phyloP scores from a whole-genome alignment of 164 flowering plant species.

The Aristolochia fimbriata region DNA sequence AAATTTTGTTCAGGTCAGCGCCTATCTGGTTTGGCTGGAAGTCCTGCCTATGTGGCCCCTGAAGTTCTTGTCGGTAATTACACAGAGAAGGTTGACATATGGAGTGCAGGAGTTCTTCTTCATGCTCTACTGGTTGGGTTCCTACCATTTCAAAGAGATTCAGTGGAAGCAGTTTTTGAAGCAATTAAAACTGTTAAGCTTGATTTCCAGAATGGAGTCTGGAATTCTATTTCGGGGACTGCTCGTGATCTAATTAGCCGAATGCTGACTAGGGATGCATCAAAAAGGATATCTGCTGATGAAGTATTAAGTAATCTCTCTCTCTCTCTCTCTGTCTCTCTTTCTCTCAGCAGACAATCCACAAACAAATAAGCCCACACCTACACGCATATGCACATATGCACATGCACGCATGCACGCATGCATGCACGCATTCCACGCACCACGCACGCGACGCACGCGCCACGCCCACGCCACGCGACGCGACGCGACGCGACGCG shows the following conservation, averaged over 20 bases:
- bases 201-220: constrained; percentile 58
- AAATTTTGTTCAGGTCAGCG: constrained; percentile 55
- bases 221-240: constrained; percentile 79
- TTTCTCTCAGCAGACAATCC: neutral
- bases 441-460: too few species aligned
- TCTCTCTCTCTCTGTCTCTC: neutral
- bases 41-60: constrained; percentile 97
- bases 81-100: constrained; percentile 86
- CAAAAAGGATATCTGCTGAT: constrained; percentile 74
- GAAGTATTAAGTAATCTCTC: constrained; percentile 72
- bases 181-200: constrained; percentile 70
- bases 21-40: constrained; percentile 84
- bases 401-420: too few species aligned
- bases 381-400: too few species aligned
- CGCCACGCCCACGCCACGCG: too few species aligned
- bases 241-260: constrained; percentile 73
- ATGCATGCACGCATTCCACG: too few species aligned
- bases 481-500: too few species aligned
- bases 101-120: constrained; percentile 96
- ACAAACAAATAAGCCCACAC: too few species aligned
- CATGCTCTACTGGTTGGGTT: constrained; percentile 72
- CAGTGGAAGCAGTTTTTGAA: constrained; percentile 72
- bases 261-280: constrained; percentile 77
- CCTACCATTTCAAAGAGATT: constrained; percentile 85
- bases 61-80: constrained; percentile 81